Evolutionary conservation across 108 stramenopile species (phyloP), one percentile per base, ranked within the genome.

Genomic region (Skeletonema menzelii): DNA sequence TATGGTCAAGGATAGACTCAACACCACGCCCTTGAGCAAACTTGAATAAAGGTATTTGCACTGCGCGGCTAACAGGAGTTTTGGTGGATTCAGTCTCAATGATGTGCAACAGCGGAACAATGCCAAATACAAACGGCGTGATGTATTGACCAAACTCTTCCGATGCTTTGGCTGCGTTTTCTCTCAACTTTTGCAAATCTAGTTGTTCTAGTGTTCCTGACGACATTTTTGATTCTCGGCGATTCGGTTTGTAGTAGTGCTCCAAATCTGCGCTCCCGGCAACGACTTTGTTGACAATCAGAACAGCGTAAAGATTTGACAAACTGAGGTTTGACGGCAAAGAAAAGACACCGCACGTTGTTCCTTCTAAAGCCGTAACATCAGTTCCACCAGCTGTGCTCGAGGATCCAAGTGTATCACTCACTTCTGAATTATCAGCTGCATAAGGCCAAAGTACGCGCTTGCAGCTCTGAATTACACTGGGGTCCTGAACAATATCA

Each of bases 41-140:
- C 66, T 89, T 89, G 68, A 93, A 92, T 2, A 95, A 70, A 28
- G 95, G 95, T 56, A 93, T 93, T 60, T 93, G 90, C 10, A 91
- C 95, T 2, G 92, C 95, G 12, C 89, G 74, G 59, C 91, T 95
- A 24, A 74, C 87, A 17, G 92, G 86, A 5, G 84, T 76, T 42
- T 69, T 65, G 8, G 89, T 87, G 17, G 82, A 80, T 40, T 95
- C 92, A 2, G 85, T 77, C 11, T 91, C 92, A 56, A 95, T 87
- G 1, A 92, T 91, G 37, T 95, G 89, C 35, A 88, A 67, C 40
- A 95, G 73, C 11, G 92, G 95, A 24, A 91, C 86, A 22, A 95
- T 92, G 15, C 95, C 95, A 75, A 95, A 95, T 27, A 89, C 92
- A 72, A 95, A 90, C 5, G 95, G 95, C 55, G 85, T 91, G 8